A percentile compares a stretch with the other conserved stretches of the same genome.
These are phyloP conservation scores for Yamadazyma aaseri DNA, from an alignment of 1,139 yeast genomes.

Conservation along the genomic window DNA sequence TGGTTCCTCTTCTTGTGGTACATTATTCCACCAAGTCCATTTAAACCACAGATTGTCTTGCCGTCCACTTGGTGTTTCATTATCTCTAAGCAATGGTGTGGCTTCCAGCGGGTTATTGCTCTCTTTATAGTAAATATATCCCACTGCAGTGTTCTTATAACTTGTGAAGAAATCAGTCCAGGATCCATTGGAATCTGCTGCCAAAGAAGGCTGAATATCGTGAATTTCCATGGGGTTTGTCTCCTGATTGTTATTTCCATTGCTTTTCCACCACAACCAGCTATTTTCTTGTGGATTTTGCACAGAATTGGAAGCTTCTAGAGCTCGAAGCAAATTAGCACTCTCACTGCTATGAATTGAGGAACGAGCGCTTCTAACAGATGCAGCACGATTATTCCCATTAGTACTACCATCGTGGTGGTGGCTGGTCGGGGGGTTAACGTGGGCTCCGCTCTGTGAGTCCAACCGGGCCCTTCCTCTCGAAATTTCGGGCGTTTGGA, in stretches of 20 bases:
- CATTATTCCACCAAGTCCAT: constrained; percentile 22
- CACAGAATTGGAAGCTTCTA: background rate
- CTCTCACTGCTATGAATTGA: background rate
- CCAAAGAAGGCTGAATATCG: constrained; percentile 7
- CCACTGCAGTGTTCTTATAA: constrained; percentile 9
- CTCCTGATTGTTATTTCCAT: no score
- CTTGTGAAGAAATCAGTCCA: constrained; percentile 11
- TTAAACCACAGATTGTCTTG: constrained; percentile 20
- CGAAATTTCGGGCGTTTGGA: no score
- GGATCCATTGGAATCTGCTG: constrained; percentile 2
- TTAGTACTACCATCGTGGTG: background rate
- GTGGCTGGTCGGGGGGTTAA: no score
- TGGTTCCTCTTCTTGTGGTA: constrained; percentile 16
- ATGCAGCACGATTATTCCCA: no score
- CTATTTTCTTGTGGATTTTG: background rate
- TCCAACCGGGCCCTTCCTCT: no score
- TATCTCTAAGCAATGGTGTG: background rate
- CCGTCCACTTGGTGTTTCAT: background rate
- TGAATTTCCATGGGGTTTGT: constrained; percentile 5
- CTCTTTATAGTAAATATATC: constrained; percentile 9
- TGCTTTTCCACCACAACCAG: background rate
- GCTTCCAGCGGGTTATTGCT: constrained; percentile 2
- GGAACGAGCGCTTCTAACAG: background rate
- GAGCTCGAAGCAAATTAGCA: background rate
- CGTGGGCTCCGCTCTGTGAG: no score